phyloP scores from a whole-genome alignment of 2,329 filamentous ascomycete species.

The Cyphellophora europaea region DNA sequence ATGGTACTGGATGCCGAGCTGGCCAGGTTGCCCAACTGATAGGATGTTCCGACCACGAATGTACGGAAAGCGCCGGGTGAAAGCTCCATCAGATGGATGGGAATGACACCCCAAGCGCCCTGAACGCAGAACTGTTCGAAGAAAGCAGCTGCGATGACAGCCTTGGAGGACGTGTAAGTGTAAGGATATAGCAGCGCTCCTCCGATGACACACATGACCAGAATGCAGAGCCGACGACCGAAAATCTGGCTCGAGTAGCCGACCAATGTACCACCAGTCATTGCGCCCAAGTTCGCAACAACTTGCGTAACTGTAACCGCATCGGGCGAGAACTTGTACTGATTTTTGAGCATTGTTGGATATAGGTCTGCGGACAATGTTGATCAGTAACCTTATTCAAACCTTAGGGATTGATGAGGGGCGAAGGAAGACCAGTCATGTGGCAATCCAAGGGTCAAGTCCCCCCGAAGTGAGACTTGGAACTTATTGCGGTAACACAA shows the following conservation, averaged over 20 bases:
- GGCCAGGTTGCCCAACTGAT: constrained; percentile 56
- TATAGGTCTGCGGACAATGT: constrained; percentile 60
- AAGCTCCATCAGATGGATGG: constrained; percentile 58
- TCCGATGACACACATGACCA: constrained; percentile 54
- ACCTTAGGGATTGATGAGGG: constrained; percentile 50
- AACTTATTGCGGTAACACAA: no score
- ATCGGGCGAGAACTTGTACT: constrained; percentile 46
- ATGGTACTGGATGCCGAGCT: constrained; percentile 61
- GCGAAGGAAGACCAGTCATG: constrained; percentile 7
- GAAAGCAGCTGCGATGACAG: constrained; percentile 70
- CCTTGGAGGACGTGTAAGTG: constrained; percentile 54
- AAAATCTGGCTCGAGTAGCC: constrained; percentile 62
- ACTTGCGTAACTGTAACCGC: constrained; percentile 62
- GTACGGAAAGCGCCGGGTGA: constrained; percentile 52
- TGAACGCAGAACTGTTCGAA: constrained; percentile 76
- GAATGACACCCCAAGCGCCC: constrained; percentile 68
- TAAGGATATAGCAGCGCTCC: constrained; percentile 79
- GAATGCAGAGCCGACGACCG: constrained; percentile 60
- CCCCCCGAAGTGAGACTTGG: no score
- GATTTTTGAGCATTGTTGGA: constrained; percentile 49
- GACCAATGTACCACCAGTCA: constrained; percentile 56
- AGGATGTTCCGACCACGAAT: constrained; percentile 53
- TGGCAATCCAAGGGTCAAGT: no score
- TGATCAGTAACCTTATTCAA: no score
- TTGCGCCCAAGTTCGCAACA: constrained; percentile 61